phyloP scores from a whole-genome alignment of 129 eudicot species.

The Saussurea involucrata region DNA sequence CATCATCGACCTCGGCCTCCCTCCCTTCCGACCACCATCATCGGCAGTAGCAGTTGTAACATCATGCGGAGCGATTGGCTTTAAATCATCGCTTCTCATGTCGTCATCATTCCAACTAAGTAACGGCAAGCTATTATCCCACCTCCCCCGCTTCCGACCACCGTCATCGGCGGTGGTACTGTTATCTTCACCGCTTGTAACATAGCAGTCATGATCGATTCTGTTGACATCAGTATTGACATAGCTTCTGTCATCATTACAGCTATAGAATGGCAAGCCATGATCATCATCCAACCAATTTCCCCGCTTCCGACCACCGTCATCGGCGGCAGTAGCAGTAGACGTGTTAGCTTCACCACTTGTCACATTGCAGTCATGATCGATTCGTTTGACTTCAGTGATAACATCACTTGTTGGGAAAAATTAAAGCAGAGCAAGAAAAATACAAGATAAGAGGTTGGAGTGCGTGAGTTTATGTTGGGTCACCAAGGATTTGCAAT shows the following conservation, averaged over 20 bases:
- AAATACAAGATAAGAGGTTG: no score
- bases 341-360: not conserved
- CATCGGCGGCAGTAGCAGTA: not conserved
- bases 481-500: no score
- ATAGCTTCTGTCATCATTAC: not conserved
- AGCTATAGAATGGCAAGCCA: not conserved
- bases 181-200: not conserved
- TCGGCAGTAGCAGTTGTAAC: not conserved
- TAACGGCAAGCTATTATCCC: not conserved
- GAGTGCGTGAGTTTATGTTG: no score
- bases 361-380: not conserved
- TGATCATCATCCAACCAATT: not conserved
- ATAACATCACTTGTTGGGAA: not conserved
- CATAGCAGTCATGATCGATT: not conserved
- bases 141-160: not conserved
- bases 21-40: constrained; percentile 4
- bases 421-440: no score
- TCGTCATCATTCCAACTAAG: not conserved
- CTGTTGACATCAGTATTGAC: no score
- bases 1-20: not conserved
- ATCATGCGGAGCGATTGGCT: not conserved
- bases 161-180: not conserved
- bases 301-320: not conserved
- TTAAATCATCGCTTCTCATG: not conserved
- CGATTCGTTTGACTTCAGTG: not conserved